Conservation (phyloP, 305 asterid genomes). For the Nicotiana rustica region DNA sequence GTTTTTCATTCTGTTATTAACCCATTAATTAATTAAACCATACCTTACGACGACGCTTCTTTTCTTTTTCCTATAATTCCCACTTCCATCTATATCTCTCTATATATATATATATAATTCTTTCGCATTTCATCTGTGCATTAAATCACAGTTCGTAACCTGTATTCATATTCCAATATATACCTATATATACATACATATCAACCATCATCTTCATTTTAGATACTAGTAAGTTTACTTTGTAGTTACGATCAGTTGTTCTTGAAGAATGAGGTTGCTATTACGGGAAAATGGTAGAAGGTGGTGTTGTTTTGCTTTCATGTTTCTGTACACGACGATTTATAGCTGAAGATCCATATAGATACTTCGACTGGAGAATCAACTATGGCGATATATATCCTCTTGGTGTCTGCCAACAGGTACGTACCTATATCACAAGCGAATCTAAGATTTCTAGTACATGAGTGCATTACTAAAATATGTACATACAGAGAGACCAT, state of each 20-base stretch:
- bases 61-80: background rate
- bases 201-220: background rate
- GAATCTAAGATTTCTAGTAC: too few species aligned
- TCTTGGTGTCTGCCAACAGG: conserved; percentile 74
- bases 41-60: background rate
- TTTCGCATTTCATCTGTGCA: background rate
- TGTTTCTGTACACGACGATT: background rate
- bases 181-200: background rate
- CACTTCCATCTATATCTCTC: background rate
- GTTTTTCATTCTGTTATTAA: conserved; percentile 22
- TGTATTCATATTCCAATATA: background rate
- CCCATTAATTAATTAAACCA: background rate
- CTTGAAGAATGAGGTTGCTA: background rate
- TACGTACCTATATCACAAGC: background rate
- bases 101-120: background rate
- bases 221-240: background rate
- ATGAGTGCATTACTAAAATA: too few species aligned
- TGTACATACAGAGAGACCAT: too few species aligned
- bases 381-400: conserved; percentile 67
- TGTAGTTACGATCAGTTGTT: too few species aligned
- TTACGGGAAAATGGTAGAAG: background rate
- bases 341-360: conserved; percentile 63
- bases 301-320: background rate
- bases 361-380: conserved; percentile 63
- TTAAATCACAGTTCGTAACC: background rate